Conservation (phyloP, 305 asterid species). For the Stenogyne calaminthoides region DNA sequence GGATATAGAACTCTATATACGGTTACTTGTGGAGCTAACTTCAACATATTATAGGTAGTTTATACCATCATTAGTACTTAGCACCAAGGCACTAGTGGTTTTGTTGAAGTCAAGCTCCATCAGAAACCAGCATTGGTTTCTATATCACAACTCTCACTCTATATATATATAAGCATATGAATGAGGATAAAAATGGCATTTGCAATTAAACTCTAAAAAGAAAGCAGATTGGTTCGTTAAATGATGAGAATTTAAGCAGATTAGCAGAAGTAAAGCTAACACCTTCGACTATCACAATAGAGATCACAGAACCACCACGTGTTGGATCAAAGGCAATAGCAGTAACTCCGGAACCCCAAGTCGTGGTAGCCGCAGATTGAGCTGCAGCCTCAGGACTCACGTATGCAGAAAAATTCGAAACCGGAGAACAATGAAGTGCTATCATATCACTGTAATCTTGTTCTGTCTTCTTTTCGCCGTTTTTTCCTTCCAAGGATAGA, state of each 20-base stretch:
- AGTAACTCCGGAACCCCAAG: constrained; percentile 99
- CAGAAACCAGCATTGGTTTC: too few relatives aligned
- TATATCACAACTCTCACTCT: too few relatives aligned
- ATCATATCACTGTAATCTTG: constrained; percentile 77
- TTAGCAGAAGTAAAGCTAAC: constrained; percentile 14
- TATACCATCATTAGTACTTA: too few relatives aligned
- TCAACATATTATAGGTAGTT: neutral
- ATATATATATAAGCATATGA: constrained; percentile 12
- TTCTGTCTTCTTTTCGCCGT: constrained; percentile 71
- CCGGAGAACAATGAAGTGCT: constrained; percentile 95
- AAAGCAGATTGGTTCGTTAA: constrained; percentile 1
- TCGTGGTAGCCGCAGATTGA: constrained; percentile 86
- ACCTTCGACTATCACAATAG: constrained; percentile 99
- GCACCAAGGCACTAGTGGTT: too few relatives aligned
- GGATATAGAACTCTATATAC: neutral
- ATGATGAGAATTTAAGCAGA: constrained; percentile 23
- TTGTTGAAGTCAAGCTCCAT: too few relatives aligned
- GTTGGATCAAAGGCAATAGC: constrained; percentile 99
- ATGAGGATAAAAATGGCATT: neutral
- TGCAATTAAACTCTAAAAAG: neutral
- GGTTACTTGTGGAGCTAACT: neutral
- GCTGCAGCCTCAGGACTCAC: constrained; percentile 99
- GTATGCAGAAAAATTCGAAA: constrained; percentile 97
- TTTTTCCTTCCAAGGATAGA: constrained; percentile 78
- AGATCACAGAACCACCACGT: constrained; percentile 95